phyloP scores from a whole-genome alignment of 345 rosid species.

The Trapa incisa region DNA sequence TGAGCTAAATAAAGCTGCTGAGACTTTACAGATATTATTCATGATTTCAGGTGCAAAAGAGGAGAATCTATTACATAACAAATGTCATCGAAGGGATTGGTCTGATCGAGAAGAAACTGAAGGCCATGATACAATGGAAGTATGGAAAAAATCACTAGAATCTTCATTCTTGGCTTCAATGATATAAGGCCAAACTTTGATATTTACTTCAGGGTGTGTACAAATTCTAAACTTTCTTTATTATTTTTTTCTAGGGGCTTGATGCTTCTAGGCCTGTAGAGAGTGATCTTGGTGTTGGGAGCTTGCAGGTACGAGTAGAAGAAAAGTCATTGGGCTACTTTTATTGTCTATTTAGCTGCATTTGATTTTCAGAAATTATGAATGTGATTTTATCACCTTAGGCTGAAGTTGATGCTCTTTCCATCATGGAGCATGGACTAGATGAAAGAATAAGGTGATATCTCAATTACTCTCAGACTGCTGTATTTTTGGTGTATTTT shows the following conservation, averaged over 20 bases:
- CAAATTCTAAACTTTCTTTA: constrained; percentile 3
- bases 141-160: constrained; percentile 15
- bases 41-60: constrained; percentile 4
- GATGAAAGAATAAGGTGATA: constrained; percentile 53
- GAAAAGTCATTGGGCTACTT: not conserved
- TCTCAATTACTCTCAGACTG: constrained; percentile 4
- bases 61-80: no score
- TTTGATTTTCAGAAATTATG: not conserved
- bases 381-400: constrained; percentile 14
- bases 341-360: constrained; percentile 1
- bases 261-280: constrained; percentile 85
- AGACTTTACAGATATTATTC: constrained; percentile 63
- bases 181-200: not conserved
- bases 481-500: constrained; percentile 5
- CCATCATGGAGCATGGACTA: constrained; percentile 46
- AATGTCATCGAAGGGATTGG: no score
- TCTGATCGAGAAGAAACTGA: no score
- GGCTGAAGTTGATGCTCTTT: constrained; percentile 76
- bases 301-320: constrained; percentile 56
- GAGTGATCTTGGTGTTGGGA: constrained; percentile 49
- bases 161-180: not conserved
- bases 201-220: not conserved
- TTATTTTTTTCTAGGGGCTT: constrained; percentile 49
- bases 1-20: constrained; percentile 93
- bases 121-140: constrained; percentile 35